Evolutionary conservation across 805 yeast genomes (phyloP).

Genomic region (Brettanomyces custersianus): DNA sequence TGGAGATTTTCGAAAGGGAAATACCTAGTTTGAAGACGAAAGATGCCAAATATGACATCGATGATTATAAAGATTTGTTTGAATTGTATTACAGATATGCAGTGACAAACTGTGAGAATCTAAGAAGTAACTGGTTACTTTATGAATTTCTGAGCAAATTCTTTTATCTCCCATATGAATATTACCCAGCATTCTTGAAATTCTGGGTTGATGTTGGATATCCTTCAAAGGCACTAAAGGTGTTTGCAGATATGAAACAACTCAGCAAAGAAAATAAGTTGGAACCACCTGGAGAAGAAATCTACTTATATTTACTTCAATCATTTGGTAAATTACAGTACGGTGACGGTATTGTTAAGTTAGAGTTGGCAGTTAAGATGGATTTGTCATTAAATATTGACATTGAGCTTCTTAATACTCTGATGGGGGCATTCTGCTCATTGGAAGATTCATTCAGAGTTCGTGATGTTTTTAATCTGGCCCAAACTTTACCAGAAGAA

Average conservation of each 20-base stretch:
- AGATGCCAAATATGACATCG: not conserved
- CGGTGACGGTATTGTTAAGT: constrained; percentile 55
- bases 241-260: constrained; percentile 53
- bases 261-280: constrained; percentile 45
- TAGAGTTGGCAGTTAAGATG: constrained; percentile 56
- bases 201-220: constrained; percentile 45
- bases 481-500: constrained; percentile 40
- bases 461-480: constrained; percentile 50
- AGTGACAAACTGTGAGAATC: constrained; percentile 24
- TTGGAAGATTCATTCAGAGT: constrained; percentile 48
- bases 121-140: constrained; percentile 48
- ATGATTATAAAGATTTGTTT: constrained; percentile 7
- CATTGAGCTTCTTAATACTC: constrained; percentile 47
- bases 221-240: constrained; percentile 51
- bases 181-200: constrained; percentile 49
- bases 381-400: constrained; percentile 51
- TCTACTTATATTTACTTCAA: constrained; percentile 51
- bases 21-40: constrained; percentile 16
- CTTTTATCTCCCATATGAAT: constrained; percentile 48
- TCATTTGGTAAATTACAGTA: constrained; percentile 52
- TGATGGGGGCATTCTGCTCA: constrained; percentile 56
- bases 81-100: constrained; percentile 36
- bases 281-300: constrained; percentile 42
- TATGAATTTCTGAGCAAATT: constrained; percentile 48
- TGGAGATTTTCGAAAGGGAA: constrained; percentile 34